Conservation (phyloP, 208 protist species). For the Lotmaria passim region DNA sequence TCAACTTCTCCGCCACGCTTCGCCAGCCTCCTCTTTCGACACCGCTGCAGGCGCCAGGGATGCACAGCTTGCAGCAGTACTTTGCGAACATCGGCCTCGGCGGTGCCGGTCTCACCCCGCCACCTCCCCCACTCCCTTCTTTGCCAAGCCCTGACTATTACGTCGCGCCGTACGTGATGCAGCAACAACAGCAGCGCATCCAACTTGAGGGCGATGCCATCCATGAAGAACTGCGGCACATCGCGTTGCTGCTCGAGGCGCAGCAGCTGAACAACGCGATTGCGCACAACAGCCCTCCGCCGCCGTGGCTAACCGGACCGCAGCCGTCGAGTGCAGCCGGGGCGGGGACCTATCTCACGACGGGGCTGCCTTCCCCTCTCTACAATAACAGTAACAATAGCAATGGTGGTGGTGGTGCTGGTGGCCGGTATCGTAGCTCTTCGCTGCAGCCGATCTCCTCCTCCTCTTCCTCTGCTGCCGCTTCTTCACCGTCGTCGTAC, state of each 20-base stretch:
- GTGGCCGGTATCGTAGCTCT: neutral
- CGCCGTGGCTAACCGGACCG: conserved; percentile 9
- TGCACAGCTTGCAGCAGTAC: conserved; percentile 10
- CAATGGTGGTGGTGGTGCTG: neutral
- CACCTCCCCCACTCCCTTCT: neutral
- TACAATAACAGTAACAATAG: neutral
- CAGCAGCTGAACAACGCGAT: conserved; percentile 31
- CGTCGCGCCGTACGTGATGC: conserved; percentile 8
- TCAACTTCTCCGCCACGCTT: conserved; percentile 12
- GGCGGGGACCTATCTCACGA: conserved; percentile 38
- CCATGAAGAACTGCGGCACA: conserved; percentile 33
- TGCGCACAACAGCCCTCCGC: conserved; percentile 17
- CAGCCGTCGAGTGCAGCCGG: conserved; percentile 20
- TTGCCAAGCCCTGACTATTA: neutral
- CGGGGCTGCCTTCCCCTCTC: conserved; percentile 19
- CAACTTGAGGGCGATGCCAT: conserved; percentile 25
- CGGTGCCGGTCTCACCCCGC: conserved; percentile 10
- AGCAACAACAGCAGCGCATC: conserved; percentile 16
- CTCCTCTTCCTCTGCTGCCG: no score
- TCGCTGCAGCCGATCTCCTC: neutral
- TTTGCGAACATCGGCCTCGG: conserved; percentile 13
- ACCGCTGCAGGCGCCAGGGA: neutral
- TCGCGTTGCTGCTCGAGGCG: conserved; percentile 28
- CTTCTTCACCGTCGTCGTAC: no score
- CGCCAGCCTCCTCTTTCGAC: neutral